A percentile compares a stretch with the other conserved stretches of the same genome.
phyloP scores from a whole-genome alignment of 129 eudicot genomes.

The Mikania micrantha region DNA sequence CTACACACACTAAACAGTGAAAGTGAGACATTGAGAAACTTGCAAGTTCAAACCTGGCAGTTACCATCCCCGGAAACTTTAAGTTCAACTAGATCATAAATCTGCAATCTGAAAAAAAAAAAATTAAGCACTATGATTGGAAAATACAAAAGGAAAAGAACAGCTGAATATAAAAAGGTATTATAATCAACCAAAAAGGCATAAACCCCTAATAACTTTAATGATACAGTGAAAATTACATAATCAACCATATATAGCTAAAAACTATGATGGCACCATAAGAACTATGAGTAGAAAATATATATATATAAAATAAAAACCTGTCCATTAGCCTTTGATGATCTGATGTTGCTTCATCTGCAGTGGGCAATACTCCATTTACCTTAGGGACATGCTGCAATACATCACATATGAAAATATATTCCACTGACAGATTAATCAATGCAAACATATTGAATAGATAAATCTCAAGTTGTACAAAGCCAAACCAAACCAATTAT shows the following conservation, averaged over 20 bases:
- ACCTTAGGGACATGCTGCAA: slow-evolving; percentile 77
- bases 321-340: slow-evolving; percentile 70
- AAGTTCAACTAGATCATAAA: slow-evolving; percentile 73
- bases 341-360: slow-evolving; percentile 65
- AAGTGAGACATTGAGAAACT: background rate
- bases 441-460: background rate
- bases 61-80: slow-evolving; percentile 88
- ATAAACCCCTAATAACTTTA: too few species aligned
- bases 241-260: background rate
- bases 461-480: background rate
- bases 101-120: slow-evolving; percentile 45
- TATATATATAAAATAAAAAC: slow-evolving; percentile 19
- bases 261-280: background rate
- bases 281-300: background rate
- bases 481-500: background rate
- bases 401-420: slow-evolving; percentile 8
- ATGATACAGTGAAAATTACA: background rate
- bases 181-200: too few species aligned
- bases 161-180: too few species aligned
- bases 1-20: background rate
- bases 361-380: slow-evolving; percentile 75
- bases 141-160: too few species aligned
- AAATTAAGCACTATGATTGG: background rate
- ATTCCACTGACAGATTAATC: background rate
- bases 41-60: slow-evolving; percentile 61